Evolutionary conservation across 768 basidiomycete genomes (phyloP).

Genomic region (Tylopilus plumbeoviolaceoides): DNA sequence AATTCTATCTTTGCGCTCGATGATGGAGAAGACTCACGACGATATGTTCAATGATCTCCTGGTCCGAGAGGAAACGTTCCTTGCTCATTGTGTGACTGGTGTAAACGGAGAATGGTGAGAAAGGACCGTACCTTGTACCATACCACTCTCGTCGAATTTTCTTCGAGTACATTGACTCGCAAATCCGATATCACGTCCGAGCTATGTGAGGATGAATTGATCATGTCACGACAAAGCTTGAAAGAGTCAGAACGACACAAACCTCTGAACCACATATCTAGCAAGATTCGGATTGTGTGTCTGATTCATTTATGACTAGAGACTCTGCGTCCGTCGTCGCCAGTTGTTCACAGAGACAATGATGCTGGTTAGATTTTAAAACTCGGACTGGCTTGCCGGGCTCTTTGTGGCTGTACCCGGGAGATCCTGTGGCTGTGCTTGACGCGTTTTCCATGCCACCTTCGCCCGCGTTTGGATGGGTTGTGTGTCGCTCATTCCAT

Average conservation of each 20-base stretch:
- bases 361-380: slow-evolving; percentile 8
- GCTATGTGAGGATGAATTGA: slow-evolving; percentile 33
- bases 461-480: slow-evolving; percentile 66
- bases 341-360: neutral
- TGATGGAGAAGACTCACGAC: slow-evolving; percentile 45
- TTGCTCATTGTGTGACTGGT: slow-evolving; percentile 30
- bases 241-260: neutral
- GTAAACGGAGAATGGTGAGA: neutral
- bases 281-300: slow-evolving; percentile 27
- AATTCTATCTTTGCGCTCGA: neutral
- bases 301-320: slow-evolving; percentile 14
- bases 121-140: slow-evolving; percentile 65
- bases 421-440: slow-evolving; percentile 16
- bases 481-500: slow-evolving; percentile 61
- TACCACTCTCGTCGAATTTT: slow-evolving; percentile 51
- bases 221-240: neutral
- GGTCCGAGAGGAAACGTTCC: slow-evolving; percentile 71
- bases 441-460: slow-evolving; percentile 50
- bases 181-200: slow-evolving; percentile 72
- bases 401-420: slow-evolving; percentile 17
- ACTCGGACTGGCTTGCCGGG: neutral
- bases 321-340: neutral
- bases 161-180: slow-evolving; percentile 59
- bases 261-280: slow-evolving; percentile 33
- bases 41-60: slow-evolving; percentile 72